Evolutionary conservation across 192 early-diverging fungal genomes (phyloP).

Genomic region (Chytriomyces sp.): DNA sequence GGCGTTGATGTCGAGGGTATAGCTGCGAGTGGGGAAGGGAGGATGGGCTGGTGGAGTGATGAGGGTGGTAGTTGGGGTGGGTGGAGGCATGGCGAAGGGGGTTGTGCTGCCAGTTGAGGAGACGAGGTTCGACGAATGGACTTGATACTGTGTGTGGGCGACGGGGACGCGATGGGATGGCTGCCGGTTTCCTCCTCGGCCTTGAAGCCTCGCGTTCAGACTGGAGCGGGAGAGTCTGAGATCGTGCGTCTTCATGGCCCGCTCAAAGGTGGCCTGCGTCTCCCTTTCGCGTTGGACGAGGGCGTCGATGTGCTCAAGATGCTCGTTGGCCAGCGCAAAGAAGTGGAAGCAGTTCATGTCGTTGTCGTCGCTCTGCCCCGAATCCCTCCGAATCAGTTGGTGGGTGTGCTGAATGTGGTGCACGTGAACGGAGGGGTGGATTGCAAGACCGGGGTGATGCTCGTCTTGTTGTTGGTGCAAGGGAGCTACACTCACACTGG

Average conservation of each 20-base stretch:
- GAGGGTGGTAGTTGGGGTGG: background rate
- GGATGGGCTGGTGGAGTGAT: background rate
- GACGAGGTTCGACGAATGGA: background rate
- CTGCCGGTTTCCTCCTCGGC: background rate
- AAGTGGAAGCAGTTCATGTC: slow-evolving; percentile 35
- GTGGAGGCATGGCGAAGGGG: background rate
- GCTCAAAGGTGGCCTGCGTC: background rate
- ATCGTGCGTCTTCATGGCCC: too few relatives aligned
- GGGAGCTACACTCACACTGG: background rate
- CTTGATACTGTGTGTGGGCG: background rate
- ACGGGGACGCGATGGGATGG: background rate
- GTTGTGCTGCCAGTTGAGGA: background rate
- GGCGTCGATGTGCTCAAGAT: background rate
- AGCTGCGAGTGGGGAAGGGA: background rate
- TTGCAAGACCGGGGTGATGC: too few relatives aligned
- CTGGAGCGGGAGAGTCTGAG: too few relatives aligned
- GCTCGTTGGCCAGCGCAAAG: slow-evolving; percentile 25
- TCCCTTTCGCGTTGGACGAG: background rate
- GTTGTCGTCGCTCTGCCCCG: slow-evolving; percentile 31
- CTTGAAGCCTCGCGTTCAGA: too few relatives aligned
- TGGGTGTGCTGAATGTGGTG: background rate
- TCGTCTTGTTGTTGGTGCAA: background rate
- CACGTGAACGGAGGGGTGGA: too few relatives aligned
- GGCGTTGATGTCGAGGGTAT: slow-evolving; percentile 19
- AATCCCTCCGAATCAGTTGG: slow-evolving; percentile 23